Evolutionary conservation across 495 filamentous ascomycete species (phyloP).

Genomic region (Neohortaea acidophila): DNA sequence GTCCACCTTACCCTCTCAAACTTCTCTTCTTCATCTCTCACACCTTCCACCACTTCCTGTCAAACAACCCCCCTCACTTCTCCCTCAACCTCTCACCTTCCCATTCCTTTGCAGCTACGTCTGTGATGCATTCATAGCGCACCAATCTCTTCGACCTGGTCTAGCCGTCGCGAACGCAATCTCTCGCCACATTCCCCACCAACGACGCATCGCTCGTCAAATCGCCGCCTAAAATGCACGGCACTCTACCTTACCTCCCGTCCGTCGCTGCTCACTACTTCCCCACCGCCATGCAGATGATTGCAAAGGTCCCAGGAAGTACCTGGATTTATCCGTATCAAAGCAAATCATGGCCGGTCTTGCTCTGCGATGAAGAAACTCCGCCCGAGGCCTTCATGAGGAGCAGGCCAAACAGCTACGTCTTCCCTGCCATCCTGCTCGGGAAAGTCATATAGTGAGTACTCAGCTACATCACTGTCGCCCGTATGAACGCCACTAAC

Average conservation of each 20-base stretch:
- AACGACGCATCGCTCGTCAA: no score
- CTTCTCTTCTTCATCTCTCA: no score
- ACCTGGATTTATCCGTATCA: slow-evolving; percentile 4
- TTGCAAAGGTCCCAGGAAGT: slow-evolving; percentile 1
- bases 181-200: no score
- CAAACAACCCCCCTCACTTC: no score
- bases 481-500: not conserved
- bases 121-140: no score
- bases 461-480: not conserved
- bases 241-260: not conserved
- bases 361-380: slow-evolving; percentile 8
- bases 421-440: slow-evolving; percentile 7
- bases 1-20: no score
- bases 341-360: slow-evolving; percentile 9
- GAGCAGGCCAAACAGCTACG: not conserved
- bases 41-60: no score
- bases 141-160: not conserved
- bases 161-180: not conserved
- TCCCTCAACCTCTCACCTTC: no score
- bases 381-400: slow-evolving; percentile 2
- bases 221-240: not conserved
- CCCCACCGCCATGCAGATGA: not conserved
- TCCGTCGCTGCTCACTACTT: not conserved
- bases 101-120: no score
- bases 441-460: slow-evolving; percentile 10